Percentiles rank a stretch among this genome's conserved stretches.
Evolutionary conservation across 2,329 filamentous ascomycete genomes (phyloP).

Genomic region (Chaetomium olivaceum): DNA sequence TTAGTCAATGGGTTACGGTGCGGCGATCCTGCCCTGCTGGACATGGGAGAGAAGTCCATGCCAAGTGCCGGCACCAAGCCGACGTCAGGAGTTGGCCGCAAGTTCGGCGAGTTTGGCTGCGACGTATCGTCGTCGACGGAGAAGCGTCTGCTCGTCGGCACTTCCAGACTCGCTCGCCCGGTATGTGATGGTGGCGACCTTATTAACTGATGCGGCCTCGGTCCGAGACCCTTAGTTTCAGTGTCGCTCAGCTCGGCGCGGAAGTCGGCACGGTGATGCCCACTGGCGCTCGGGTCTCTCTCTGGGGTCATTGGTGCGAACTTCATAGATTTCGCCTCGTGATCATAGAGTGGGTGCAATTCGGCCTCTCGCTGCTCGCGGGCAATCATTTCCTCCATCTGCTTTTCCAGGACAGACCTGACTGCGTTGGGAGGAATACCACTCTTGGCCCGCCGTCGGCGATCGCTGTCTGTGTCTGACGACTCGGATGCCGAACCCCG

Average conservation of each 20-base stretch:
- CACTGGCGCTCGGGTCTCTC: constrained; percentile 31
- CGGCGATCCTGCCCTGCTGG: constrained; percentile 65
- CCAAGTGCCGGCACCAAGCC: constrained; percentile 59
- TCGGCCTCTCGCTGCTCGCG: constrained; percentile 52
- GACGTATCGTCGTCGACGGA: constrained; percentile 51
- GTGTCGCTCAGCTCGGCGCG: constrained; percentile 44
- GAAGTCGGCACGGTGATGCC: constrained; percentile 42
- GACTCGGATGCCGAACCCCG: constrained; percentile 60
- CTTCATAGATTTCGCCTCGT: constrained; percentile 41
- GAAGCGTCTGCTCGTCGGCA: constrained; percentile 44
- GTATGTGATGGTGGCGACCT: constrained; percentile 37
- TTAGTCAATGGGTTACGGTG: constrained; percentile 59
- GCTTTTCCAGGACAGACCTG: constrained; percentile 59
- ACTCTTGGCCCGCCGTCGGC: constrained; percentile 42
- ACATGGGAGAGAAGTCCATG: constrained; percentile 62
- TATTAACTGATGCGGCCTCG: constrained; percentile 21
- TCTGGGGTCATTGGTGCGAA: constrained; percentile 40
- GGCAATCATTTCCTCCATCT: constrained; percentile 62
- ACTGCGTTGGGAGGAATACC: constrained; percentile 51
- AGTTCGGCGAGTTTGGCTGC: constrained; percentile 53
- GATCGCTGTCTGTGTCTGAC: constrained; percentile 59
- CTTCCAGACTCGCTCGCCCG: constrained; percentile 51
- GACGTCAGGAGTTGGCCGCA: constrained; percentile 47
- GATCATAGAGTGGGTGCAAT: constrained; percentile 35
- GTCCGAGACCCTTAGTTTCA: constrained; percentile 36